Evolutionary conservation across 306 rosid species (phyloP).

Genomic region (Vachellia pachyceras): DNA sequence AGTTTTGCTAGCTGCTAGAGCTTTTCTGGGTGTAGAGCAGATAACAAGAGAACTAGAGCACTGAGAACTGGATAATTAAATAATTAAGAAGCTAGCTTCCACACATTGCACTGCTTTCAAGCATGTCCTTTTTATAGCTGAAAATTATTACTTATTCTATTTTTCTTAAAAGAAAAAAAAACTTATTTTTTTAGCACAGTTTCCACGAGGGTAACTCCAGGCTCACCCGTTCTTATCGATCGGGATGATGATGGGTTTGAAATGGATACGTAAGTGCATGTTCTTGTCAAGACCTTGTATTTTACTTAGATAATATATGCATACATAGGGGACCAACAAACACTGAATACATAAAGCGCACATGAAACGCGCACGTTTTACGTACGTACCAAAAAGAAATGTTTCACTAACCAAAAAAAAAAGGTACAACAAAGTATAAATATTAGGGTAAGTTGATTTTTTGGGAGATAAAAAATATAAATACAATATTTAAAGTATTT

Average conservation of each 20-base stretch:
- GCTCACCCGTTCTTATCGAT: neutral
- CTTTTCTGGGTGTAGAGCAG: neutral
- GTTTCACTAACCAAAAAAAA: no score
- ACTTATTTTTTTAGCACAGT: neutral
- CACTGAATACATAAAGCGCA: no score
- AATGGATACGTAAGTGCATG: neutral
- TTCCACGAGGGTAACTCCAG: neutral
- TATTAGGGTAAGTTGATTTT: no score
- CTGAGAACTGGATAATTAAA: neutral
- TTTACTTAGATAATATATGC: no score
- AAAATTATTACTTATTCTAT: neutral
- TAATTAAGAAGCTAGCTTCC: neutral
- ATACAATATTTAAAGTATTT: no score
- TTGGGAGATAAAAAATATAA: no score
- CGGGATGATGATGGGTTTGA: neutral
- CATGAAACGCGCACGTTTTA: no score
- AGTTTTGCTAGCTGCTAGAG: neutral
- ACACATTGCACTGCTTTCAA: constrained; percentile 9
- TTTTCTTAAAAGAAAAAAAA: neutral
- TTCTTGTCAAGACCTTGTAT: no score
- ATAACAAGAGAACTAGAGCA: neutral
- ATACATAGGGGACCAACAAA: no score
- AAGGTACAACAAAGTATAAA: no score
- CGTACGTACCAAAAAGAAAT: no score
- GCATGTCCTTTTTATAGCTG: constrained; percentile 39